phyloP scores from a whole-genome alignment of 2,329 filamentous ascomycete species.

The Aspergillus intermedius region DNA sequence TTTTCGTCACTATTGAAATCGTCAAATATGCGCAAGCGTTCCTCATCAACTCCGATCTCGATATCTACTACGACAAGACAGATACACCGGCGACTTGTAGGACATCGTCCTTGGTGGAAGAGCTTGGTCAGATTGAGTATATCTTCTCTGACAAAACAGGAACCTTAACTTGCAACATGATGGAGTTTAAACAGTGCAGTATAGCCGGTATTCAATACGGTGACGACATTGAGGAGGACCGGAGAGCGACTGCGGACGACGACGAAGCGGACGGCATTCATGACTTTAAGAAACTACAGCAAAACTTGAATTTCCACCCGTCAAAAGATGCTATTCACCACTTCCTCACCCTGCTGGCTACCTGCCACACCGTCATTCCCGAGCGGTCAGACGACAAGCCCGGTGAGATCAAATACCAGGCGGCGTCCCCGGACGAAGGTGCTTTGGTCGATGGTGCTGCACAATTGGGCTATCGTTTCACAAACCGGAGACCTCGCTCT shows the following conservation, averaged over 20 bases:
- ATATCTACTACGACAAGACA: conserved; percentile 94
- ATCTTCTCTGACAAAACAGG: conserved; percentile 98
- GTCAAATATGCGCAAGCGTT: conserved; percentile 99
- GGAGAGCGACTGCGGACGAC: conserved; percentile 70
- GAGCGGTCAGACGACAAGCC: conserved; percentile 73
- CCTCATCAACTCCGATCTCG: conserved; percentile 92
- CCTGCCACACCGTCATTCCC: conserved; percentile 95
- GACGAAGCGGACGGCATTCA: conserved; percentile 73
- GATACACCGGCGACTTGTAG: conserved; percentile 94
- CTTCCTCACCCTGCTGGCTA: conserved; percentile 78
- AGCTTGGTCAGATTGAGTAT: conserved; percentile 95
- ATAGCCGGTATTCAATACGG: conserved; percentile 93
- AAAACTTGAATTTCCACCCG: conserved; percentile 61
- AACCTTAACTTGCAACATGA: conserved; percentile 94
- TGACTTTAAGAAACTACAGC: conserved; percentile 68
- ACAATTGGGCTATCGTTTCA: conserved; percentile 78
- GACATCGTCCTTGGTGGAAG: conserved; percentile 93
- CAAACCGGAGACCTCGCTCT: conserved; percentile 78
- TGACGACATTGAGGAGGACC: conserved; percentile 85
- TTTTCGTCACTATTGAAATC: conserved; percentile 95
- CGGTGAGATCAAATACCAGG: conserved; percentile 90
- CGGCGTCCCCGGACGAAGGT: conserved; percentile 92
- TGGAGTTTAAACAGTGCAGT: conserved; percentile 95
- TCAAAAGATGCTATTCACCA: conserved; percentile 64
- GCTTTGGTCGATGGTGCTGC: conserved; percentile 92